Conservation (phyloP, 2,329 filamentous ascomycete genomes). For the Epichloe glyceriae region DNA sequence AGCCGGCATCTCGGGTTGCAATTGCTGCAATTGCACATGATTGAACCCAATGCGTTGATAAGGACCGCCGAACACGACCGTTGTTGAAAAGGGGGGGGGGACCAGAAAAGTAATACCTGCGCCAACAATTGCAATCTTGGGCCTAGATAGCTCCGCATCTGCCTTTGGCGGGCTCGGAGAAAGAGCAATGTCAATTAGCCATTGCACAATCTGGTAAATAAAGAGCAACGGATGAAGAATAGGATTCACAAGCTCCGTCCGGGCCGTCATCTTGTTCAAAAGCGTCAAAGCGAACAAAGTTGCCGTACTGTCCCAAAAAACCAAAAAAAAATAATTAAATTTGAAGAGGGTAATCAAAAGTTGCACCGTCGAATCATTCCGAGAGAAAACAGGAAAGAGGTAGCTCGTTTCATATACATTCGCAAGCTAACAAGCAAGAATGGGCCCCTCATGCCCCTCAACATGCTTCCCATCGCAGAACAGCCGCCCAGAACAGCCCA, state of each 20-base stretch:
- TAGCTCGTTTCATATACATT: too few species aligned
- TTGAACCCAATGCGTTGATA: background rate
- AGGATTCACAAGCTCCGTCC: conserved; percentile 23
- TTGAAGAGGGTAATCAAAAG: too few species aligned
- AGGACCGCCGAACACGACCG: background rate
- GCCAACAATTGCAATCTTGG: conserved; percentile 57
- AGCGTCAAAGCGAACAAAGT: background rate
- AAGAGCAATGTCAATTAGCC: conserved; percentile 48
- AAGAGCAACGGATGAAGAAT: conserved; percentile 44
- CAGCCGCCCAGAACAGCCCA: too few species aligned
- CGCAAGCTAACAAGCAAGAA: too few species aligned
- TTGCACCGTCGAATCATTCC: too few species aligned
- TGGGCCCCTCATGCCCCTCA: too few species aligned
- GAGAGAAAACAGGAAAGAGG: too few species aligned
- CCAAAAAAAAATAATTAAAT: background rate
- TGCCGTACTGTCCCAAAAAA: background rate
- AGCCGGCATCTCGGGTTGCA: too few species aligned
- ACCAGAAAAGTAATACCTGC: conserved; percentile 45
- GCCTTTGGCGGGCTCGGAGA: conserved; percentile 57
- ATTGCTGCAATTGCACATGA: too few species aligned
- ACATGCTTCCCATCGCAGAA: too few species aligned
- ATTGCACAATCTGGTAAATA: conserved; percentile 53
- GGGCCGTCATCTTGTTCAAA: conserved; percentile 18
- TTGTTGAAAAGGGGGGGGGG: background rate
- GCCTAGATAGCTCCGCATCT: conserved; percentile 40